Evolutionary conservation across 768 basidiomycete genomes (phyloP), one percentile per base, ranked within the genome.

Genomic region (Cantharellus cinnabarinus): DNA sequence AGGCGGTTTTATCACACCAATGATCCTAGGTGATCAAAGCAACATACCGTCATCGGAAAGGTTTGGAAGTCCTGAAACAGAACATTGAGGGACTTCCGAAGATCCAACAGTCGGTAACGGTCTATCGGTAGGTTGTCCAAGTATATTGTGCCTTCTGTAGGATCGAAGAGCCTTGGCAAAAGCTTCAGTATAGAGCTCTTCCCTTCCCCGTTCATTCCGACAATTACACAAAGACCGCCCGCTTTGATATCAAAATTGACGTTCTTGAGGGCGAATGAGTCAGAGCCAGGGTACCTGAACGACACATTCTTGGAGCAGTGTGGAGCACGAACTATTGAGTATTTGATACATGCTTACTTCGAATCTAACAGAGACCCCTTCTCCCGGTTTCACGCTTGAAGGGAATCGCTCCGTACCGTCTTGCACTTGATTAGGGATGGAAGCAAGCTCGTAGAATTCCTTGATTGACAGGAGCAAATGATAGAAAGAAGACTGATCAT

Each of bases 141-240:
- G 35, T 68, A 63, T 35, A 79, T 71, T 29, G 68, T 64, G 0
- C 69, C 69, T 1, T 58, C 41, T 3, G 60, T 65, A 1, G 66
- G 64, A 40, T 63, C 62, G 59, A 65, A 67, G 39, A 68, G 57
- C 29, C 66, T 60, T 3, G 63, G 57, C 34, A 70, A 60, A 2
- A 70, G 65, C 41, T 66, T 67, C 41, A 68, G 56, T 29, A 67
- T 63, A 5, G 77, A 77, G 56, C 61, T 62, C 56, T 62, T 60
- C 38, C 53, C 78, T 56, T 74, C 74, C 3, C 79, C 78, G 62
- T 80, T 81, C 1, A 68, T 68, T 35, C 79, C 78, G 4, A 81
- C 79, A n/a, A 81, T 69, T 40, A 80, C 75, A 15, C 77, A 74
- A 7, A 79, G 69, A 35, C 74, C 70, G 2, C 76, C 76, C 4